A percentile compares a stretch with the other conserved stretches of the same genome.
These are phyloP conservation scores for Talaromyces sp. DNA, from an alignment of 2,329 filamentous ascomycete genomes.

Conservation along the genomic window DNA sequence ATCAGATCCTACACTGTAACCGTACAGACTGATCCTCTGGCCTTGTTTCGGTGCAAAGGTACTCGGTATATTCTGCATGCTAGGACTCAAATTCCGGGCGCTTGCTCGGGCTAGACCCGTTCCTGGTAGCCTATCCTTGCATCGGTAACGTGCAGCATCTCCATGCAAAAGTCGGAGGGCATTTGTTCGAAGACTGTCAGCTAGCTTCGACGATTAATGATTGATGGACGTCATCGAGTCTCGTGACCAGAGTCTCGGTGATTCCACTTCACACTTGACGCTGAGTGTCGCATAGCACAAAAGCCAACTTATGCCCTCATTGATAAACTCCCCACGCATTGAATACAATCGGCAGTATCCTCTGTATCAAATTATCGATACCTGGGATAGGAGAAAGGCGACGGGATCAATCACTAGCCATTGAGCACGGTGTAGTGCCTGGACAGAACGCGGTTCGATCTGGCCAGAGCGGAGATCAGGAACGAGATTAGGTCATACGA, in stretches of 20 bases:
- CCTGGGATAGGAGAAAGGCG: neutral
- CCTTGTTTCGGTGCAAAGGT: neutral
- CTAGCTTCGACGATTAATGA: neutral
- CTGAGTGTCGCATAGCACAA: neutral
- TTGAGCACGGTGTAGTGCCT: neutral
- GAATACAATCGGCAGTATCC: neutral
- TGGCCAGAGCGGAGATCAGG: neutral
- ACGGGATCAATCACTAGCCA: neutral
- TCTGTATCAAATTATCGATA: neutral
- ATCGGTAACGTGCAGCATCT: slow-evolving; percentile 9
- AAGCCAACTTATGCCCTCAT: neutral
- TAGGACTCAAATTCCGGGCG: neutral
- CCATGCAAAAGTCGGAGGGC: neutral
- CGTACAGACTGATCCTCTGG: neutral
- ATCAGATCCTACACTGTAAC: neutral
- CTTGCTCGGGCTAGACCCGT: slow-evolving; percentile 4
- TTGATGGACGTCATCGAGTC: neutral
- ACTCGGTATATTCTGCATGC: neutral
- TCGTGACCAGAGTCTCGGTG: neutral
- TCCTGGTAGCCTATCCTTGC: slow-evolving; percentile 10
- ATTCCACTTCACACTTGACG: neutral
- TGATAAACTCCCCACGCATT: too few species aligned
- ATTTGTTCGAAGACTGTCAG: neutral
- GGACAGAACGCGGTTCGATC: neutral
- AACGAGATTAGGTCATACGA: neutral